These are phyloP conservation scores for Paecilomyces dactylethromorphus DNA, from an alignment of 2,329 filamentous ascomycete species.

Conservation along the genomic window DNA sequence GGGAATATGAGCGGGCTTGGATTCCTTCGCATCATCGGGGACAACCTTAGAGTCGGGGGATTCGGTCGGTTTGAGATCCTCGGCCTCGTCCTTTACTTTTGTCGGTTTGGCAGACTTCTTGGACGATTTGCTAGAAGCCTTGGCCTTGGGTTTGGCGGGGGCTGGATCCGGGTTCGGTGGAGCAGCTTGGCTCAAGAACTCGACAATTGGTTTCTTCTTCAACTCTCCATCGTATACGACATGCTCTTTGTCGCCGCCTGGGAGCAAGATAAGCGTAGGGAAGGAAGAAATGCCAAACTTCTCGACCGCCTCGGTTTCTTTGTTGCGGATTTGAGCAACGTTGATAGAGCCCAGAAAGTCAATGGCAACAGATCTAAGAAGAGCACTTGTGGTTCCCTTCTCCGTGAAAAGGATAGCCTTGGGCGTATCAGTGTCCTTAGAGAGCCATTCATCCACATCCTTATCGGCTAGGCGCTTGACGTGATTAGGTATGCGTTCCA, in stretches of 20 bases:
- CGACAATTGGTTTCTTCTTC: slow-evolving; percentile 73
- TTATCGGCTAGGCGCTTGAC: slow-evolving; percentile 77
- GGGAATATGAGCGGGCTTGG: slow-evolving; percentile 43
- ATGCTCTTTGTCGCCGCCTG: slow-evolving; percentile 60
- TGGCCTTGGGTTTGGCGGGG: slow-evolving; percentile 36
- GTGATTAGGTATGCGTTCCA: slow-evolving; percentile 84
- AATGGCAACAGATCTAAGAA: slow-evolving; percentile 78
- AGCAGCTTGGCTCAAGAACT: slow-evolving; percentile 74
- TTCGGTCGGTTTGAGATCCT: slow-evolving; percentile 41
- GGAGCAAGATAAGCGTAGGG: slow-evolving; percentile 74
- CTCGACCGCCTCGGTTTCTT: slow-evolving; percentile 65
- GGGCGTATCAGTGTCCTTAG: slow-evolving; percentile 58
- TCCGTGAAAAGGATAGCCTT: slow-evolving; percentile 92
- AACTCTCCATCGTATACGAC: slow-evolving; percentile 74
- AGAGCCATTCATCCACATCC: slow-evolving; percentile 68
- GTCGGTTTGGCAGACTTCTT: slow-evolving; percentile 41
- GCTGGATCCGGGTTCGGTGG: slow-evolving; percentile 72
- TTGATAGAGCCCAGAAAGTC: slow-evolving; percentile 78
- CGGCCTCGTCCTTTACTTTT: slow-evolving; percentile 37
- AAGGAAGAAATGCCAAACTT: slow-evolving; percentile 71
- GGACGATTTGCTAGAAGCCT: slow-evolving; percentile 2
- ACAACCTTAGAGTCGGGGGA: slow-evolving; percentile 46
- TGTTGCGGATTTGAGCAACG: slow-evolving; percentile 77
- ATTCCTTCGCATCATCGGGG: slow-evolving; percentile 24
- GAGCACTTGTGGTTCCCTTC: slow-evolving; percentile 78